These are phyloP conservation scores for Dactylorhiza incarnata DNA, from an alignment of 106 monocot species.

Conservation along the genomic window DNA sequence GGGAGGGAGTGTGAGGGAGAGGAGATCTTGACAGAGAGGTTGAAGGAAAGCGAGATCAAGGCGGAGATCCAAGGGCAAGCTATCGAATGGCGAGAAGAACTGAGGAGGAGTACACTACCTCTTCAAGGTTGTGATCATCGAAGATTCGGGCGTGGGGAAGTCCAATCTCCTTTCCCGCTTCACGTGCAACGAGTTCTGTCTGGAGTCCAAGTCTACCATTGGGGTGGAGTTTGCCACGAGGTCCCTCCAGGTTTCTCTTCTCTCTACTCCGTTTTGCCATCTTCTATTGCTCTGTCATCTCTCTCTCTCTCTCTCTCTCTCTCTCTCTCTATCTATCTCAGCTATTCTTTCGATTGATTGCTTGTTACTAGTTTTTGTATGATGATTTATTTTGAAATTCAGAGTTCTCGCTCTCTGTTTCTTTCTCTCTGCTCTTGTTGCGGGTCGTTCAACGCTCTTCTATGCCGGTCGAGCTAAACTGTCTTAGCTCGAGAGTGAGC, in stretches of 20 bases:
- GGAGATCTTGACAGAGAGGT: too few species aligned
- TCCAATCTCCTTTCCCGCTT: constrained; percentile 67
- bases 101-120: constrained; percentile 88
- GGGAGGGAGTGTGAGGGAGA: accelerated
- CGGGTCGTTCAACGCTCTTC: too few species aligned
- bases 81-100: constrained; percentile 27
- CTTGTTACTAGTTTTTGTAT: neutral
- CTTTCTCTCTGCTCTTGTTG: neutral
- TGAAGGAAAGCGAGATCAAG: too few species aligned
- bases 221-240: constrained; percentile 72
- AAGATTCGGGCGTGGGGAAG: constrained; percentile 70
- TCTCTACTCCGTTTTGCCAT: neutral
- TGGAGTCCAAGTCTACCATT: constrained; percentile 79
- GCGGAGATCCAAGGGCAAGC: constrained; percentile 11
- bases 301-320: too few species aligned
- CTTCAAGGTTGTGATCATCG: constrained; percentile 87
- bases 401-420: neutral
- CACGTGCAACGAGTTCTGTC: constrained; percentile 76
- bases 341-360: neutral
- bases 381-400: neutral
- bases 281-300: neutral
- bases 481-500: too few species aligned
- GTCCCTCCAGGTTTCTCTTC: constrained; percentile 26
- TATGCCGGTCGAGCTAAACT: too few species aligned
- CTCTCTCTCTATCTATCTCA: too few species aligned